phyloP scores from a whole-genome alignment of 371 early-diverging fungal species.

The Lichtheimia ornata region DNA sequence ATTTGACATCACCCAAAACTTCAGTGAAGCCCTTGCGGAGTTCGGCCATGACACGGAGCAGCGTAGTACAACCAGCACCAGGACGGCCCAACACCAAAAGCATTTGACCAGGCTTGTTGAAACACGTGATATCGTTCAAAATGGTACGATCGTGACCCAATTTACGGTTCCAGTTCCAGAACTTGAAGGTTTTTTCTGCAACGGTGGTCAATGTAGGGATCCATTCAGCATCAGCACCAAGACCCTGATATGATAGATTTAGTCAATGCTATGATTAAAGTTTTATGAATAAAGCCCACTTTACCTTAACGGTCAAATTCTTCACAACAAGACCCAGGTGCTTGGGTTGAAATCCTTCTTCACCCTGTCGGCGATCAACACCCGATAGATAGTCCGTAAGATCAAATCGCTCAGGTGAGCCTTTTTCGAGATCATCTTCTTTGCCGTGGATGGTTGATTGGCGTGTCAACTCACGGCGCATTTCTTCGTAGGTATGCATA shows the following conservation, averaged over 20 bases:
- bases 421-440: constrained; percentile 24
- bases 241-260: constrained; percentile 15
- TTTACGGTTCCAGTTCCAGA: constrained; percentile 24
- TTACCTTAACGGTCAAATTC: constrained; percentile 40
- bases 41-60: constrained; percentile 50
- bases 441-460: constrained; percentile 34
- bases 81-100: constrained; percentile 55
- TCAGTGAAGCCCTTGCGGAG: constrained; percentile 38
- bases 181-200: constrained; percentile 14
- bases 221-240: constrained; percentile 28
- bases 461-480: constrained; percentile 45
- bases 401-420: constrained; percentile 17
- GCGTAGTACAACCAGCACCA: constrained; percentile 52
- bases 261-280: no score
- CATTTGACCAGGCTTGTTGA: constrained; percentile 53
- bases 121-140: constrained; percentile 56
- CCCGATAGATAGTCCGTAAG: constrained; percentile 22
- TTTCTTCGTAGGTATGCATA: constrained; percentile 43
- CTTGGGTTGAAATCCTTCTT: constrained; percentile 46
- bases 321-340: constrained; percentile 53
- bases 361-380: constrained; percentile 12
- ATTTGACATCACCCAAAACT: constrained; percentile 38
- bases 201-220: constrained; percentile 17
- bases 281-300: background rate
- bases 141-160: constrained; percentile 33